These are phyloP conservation scores for Ophiocordyceps camponoti-leonardi DNA, from an alignment of 2,329 filamentous ascomycete species.

Conservation along the genomic window DNA sequence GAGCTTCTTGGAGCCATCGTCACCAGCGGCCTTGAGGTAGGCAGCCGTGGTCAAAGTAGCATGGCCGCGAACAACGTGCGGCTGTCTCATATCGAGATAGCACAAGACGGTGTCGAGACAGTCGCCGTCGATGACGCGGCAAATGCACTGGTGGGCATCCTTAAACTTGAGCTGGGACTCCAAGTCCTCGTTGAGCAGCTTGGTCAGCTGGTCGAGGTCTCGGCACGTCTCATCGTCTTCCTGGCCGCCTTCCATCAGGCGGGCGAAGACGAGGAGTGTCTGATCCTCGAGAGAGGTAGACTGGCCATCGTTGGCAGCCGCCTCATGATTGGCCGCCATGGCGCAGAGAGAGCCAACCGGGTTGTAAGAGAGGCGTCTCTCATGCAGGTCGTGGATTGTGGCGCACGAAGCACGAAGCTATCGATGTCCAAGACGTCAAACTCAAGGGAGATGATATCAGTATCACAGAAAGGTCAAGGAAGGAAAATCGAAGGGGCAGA, in stretches of 20 bases:
- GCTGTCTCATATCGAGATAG: constrained; percentile 70
- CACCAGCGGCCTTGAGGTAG: constrained; percentile 60
- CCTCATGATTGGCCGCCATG: constrained; percentile 19
- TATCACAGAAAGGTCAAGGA: too few relatives aligned
- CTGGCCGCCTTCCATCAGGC: constrained; percentile 78
- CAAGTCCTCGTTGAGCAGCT: constrained; percentile 38
- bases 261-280: constrained; percentile 65
- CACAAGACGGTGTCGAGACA: constrained; percentile 74
- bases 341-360: not conserved
- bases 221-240: constrained; percentile 56
- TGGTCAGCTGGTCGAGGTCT: constrained; percentile 40
- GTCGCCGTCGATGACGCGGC: constrained; percentile 50
- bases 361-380: not conserved
- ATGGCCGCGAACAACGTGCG: constrained; percentile 57
- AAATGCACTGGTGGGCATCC: constrained; percentile 25
- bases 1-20: constrained; percentile 53
- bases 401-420: not conserved
- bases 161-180: constrained; percentile 25
- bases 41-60: constrained; percentile 70
- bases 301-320: constrained; percentile 11
- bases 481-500: too few relatives aligned
- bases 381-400: not conserved
- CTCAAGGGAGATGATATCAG: too few relatives aligned
- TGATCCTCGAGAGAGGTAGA: constrained; percentile 35
- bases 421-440: too few relatives aligned